A percentile compares a stretch with the other conserved stretches of the same genome.
Conservation (phyloP, 257 asterid genomes). For the Vinca minor region DNA sequence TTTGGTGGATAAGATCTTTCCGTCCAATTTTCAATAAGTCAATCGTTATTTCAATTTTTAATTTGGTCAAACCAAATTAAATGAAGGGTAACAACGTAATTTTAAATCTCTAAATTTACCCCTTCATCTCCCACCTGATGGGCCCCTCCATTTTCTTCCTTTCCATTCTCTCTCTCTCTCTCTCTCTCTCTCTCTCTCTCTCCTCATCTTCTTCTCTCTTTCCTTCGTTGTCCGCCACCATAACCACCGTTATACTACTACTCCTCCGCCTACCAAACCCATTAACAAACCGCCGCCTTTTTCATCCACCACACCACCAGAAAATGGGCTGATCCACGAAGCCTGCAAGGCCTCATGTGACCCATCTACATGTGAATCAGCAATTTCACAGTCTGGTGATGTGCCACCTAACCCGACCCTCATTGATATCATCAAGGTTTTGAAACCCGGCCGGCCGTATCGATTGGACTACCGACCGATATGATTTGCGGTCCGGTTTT, state of each 20-base stretch:
- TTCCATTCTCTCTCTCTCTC: constrained; percentile 18
- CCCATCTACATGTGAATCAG: constrained; percentile 31
- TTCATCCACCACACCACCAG: background rate
- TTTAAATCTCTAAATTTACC: background rate
- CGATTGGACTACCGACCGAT: too few relatives aligned
- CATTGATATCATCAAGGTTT: constrained; percentile 31
- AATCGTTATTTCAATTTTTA: too few relatives aligned
- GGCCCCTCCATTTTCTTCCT: constrained; percentile 23
- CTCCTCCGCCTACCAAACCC: background rate
- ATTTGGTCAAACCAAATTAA: too few relatives aligned
- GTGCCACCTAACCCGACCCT: constrained; percentile 30
- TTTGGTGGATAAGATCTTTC: too few relatives aligned
- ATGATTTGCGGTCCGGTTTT: too few relatives aligned
- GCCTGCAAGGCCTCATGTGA: constrained; percentile 59
- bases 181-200: too few relatives aligned
- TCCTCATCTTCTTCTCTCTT: constrained; percentile 27
- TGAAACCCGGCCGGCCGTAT: too few relatives aligned
- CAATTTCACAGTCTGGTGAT: constrained; percentile 25
- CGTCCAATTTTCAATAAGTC: too few relatives aligned
- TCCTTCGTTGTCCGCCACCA: constrained; percentile 26
- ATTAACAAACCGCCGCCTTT: constrained; percentile 13
- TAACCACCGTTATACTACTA: constrained; percentile 13
- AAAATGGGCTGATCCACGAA: constrained; percentile 16
- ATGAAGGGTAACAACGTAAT: too few relatives aligned
- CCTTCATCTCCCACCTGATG: constrained; percentile 29